These are phyloP conservation scores for Elaeagnus macrophylla DNA, from an alignment of 306 rosid species.

Conservation along the genomic window DNA sequence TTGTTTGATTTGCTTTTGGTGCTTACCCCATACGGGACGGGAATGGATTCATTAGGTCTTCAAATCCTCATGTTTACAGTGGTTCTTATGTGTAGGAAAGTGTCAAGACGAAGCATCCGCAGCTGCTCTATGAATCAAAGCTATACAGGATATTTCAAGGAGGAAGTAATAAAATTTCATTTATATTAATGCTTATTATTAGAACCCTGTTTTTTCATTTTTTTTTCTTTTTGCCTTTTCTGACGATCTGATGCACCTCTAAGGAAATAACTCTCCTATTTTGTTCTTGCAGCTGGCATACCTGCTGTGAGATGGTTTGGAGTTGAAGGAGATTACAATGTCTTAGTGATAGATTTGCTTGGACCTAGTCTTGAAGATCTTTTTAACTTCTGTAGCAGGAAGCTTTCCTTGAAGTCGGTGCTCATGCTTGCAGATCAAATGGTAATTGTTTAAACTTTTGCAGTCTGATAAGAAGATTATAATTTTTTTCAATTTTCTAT, in stretches of 20 bases:
- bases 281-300: slow-evolving; percentile 68
- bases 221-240: background rate
- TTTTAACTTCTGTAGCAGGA: slow-evolving; percentile 30
- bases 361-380: slow-evolving; percentile 66
- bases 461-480: background rate
- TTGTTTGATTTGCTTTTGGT: background rate
- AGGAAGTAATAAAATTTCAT: slow-evolving; percentile 52
- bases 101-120: slow-evolving; percentile 97
- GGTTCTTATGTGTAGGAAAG: slow-evolving; percentile 52
- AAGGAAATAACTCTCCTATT: slow-evolving; percentile 7
- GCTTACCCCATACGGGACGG: background rate
- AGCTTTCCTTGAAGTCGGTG: slow-evolving; percentile 25
- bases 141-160: slow-evolving; percentile 42
- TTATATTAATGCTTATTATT: background rate
- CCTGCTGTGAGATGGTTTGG: slow-evolving; percentile 95
- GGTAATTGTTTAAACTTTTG: slow-evolving; percentile 11
- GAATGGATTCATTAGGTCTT: background rate
- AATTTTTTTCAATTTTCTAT: too few species aligned
- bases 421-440: slow-evolving; percentile 38
- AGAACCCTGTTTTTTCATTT: background rate
- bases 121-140: slow-evolving; percentile 68
- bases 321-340: slow-evolving; percentile 93
- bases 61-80: slow-evolving; percentile 10
- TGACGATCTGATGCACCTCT: background rate
- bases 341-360: slow-evolving; percentile 88